These are phyloP conservation scores for Magnusiomyces starmeri DNA, from an alignment of 1,139 yeast species.

Conservation along the genomic window DNA sequence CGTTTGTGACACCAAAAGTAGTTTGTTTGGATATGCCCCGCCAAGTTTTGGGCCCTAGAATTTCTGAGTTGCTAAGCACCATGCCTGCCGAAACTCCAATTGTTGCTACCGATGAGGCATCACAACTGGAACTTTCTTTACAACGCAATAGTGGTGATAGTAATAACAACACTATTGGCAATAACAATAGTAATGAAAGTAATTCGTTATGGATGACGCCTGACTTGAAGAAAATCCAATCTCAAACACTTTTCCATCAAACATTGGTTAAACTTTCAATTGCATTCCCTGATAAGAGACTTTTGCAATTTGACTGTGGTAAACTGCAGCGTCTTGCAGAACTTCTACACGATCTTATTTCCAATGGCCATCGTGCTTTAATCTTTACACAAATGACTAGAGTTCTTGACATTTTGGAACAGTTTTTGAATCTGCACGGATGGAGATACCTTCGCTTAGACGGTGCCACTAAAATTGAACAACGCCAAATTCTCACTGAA, in stretches of 20 bases:
- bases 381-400: constrained; percentile 98
- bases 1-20: constrained; percentile 82
- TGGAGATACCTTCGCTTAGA: constrained; percentile 90
- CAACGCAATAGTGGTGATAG: not conserved
- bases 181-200: not conserved
- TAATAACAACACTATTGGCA: constrained; percentile 1
- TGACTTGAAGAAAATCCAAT: constrained; percentile 9
- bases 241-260: constrained; percentile 59
- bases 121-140: not conserved
- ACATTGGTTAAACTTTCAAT: constrained; percentile 82
- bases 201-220: constrained; percentile 35
- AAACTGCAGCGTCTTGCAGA: constrained; percentile 79
- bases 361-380: constrained; percentile 86
- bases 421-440: constrained; percentile 89
- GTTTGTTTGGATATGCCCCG: constrained; percentile 72
- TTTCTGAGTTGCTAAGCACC: constrained; percentile 22
- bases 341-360: constrained; percentile 66
- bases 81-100: not conserved
- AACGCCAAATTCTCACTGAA: constrained; percentile 89
- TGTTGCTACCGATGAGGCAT: constrained; percentile 1
- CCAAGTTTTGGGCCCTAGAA: constrained; percentile 42
- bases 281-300: constrained; percentile 91
- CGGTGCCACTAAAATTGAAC: constrained; percentile 96
- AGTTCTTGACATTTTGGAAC: constrained; percentile 88
- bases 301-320: constrained; percentile 94